Evolutionary conservation across 805 yeast genomes (phyloP).

Genomic region (Lipomyces orientalis): DNA sequence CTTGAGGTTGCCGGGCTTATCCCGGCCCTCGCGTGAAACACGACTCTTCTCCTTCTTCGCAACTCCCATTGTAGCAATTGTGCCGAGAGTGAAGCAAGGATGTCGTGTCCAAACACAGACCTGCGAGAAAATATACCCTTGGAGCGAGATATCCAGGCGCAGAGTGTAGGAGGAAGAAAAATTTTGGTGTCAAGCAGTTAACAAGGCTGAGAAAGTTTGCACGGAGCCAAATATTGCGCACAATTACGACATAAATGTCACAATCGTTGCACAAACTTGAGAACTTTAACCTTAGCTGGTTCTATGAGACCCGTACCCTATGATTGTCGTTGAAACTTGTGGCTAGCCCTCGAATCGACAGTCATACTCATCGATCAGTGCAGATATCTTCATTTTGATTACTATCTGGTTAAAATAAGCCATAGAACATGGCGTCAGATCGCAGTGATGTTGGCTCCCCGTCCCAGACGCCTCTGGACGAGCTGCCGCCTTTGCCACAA

Average conservation of each 20-base stretch:
- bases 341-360: background rate
- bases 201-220: constrained; percentile 9
- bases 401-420: background rate
- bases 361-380: background rate
- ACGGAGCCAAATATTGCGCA: background rate
- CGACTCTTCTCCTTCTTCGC: constrained; percentile 90
- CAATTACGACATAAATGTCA: background rate
- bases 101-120: background rate
- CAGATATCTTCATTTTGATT: background rate
- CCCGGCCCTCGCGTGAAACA: constrained; percentile 78
- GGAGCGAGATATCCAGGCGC: background rate
- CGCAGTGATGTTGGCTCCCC: background rate
- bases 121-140: background rate
- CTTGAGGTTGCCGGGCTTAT: constrained; percentile 79
- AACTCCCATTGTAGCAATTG: constrained; percentile 70
- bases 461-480: constrained; percentile 15
- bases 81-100: background rate
- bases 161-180: constrained; percentile 5
- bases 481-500: constrained; percentile 31
- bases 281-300: background rate
- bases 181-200: constrained; percentile 13
- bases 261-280: no score
- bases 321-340: background rate
- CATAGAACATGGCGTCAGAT: background rate
- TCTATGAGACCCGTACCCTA: background rate